Evolutionary conservation across 2,329 filamentous ascomycete species (phyloP).

Genomic region (Fusarium napiforme): DNA sequence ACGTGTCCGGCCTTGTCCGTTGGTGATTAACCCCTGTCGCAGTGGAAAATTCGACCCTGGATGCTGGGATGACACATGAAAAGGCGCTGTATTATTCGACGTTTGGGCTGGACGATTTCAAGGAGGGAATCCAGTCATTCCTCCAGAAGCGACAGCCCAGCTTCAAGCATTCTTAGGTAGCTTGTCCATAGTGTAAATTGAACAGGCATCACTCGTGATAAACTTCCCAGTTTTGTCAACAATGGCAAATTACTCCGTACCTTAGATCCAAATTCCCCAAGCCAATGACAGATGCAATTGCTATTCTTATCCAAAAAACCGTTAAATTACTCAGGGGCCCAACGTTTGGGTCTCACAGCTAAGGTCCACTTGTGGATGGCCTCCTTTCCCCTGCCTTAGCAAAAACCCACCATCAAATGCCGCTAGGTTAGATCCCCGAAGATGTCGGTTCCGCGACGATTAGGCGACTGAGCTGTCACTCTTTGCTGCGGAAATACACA

Average conservation of each 20-base stretch:
- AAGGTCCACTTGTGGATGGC: not conserved
- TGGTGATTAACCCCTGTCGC: not conserved
- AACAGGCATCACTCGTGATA: too few species aligned
- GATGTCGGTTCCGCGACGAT: not conserved
- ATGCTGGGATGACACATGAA: constrained; percentile 28
- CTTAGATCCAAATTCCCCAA: not conserved
- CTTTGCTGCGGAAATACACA: not conserved
- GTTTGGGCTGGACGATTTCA: constrained; percentile 27
- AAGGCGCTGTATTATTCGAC: constrained; percentile 33
- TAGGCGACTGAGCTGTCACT: not conserved
- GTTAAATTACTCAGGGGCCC: not conserved
- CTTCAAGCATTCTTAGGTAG: constrained; percentile 21
- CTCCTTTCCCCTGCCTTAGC: constrained; percentile 1
- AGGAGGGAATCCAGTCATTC: constrained; percentile 29
- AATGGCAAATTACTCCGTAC: not conserved
- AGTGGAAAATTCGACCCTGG: constrained; percentile 23
- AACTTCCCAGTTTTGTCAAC: not conserved
- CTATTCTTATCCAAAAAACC: not conserved
- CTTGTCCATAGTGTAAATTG: too few species aligned
- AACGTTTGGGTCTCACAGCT: not conserved
- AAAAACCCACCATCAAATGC: not conserved
- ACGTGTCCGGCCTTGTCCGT: too few species aligned
- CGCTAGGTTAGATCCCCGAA: not conserved
- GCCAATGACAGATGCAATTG: not conserved
- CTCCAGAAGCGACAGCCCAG: constrained; percentile 14